Evolutionary conservation across 2,329 filamentous ascomycete genomes (phyloP), one percentile per base, ranked within the genome.

Genomic region (Penicillium sp.): DNA sequence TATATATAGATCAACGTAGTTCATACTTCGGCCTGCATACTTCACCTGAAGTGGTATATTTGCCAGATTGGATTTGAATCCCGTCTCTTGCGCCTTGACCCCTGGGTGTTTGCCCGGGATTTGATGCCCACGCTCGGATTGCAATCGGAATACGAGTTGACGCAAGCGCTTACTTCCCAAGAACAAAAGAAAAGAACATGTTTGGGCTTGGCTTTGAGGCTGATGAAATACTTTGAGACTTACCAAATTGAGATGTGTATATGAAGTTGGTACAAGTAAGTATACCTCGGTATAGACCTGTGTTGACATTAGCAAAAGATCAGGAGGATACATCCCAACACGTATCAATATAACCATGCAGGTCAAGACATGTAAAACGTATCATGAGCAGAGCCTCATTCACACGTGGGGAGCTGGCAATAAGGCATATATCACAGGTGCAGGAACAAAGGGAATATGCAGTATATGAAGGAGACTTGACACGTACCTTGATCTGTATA

Each of bases 401-500:
- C 40, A 41, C 47, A 51, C 31, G 31, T 55, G 46, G 45, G 11
- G 21, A 49, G n/a, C 27, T 48, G 27, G 6, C 11, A 23, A 29
- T 11, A 23, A 31, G 31, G 4, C 51, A 55, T 55, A 27, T 15
- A 55, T n/a, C 29, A 39, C 21, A 27, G 21, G 56, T 5, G 53
- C 53, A 58, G 57, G 53, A 48, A 55, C 44, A 50, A 44, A 39
- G 29, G 15, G 43, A 34, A 36, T 10, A 50, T 40, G 38, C 44
- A 39, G 48, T 44, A 29, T 27, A 48, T 44, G 4, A 29, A 25
- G 25, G 21, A 25, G 29, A 38, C 21, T 45, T 31, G 31, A 51
- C 23, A 60, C 63, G 51, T 65, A 66, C 60, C 54, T 60, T 53
- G 54, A 52, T 59, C 23, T 39, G 50, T 48, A 48, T 43, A 3